Conservation (phyloP, 2,329 filamentous ascomycete genomes). For the Diaporthe longicolla region DNA sequence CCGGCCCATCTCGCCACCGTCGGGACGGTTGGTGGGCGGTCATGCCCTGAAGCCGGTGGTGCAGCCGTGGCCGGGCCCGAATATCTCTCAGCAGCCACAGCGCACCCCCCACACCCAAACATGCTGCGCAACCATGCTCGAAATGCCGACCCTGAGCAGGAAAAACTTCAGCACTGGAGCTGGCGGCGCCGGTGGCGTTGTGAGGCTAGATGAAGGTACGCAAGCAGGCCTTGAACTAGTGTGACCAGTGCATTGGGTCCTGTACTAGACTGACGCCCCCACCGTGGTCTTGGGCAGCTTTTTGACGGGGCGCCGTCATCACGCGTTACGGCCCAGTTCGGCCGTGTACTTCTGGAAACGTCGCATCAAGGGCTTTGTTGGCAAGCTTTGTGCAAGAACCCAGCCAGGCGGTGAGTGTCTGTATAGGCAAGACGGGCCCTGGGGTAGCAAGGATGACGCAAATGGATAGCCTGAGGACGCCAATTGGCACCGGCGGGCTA, state of each 20-base stretch:
- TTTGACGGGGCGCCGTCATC: constrained; percentile 17
- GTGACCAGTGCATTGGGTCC: constrained; percentile 35
- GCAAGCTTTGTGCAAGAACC: constrained; percentile 43
- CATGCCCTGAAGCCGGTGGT: constrained; percentile 1
- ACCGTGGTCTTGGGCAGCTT: constrained; percentile 21
- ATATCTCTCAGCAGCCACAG: constrained; percentile 13
- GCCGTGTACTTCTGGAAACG: constrained; percentile 32
- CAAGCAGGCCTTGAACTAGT: constrained; percentile 30
- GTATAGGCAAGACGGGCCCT: constrained; percentile 46
- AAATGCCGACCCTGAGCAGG: not conserved
- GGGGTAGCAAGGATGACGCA: constrained; percentile 50
- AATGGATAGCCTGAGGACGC: constrained; percentile 41
- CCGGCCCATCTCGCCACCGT: constrained; percentile 19
- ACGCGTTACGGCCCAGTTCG: constrained; percentile 31
- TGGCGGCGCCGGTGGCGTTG: not conserved
- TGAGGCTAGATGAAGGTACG: constrained; percentile 21
- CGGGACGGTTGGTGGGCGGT: constrained; percentile 4
- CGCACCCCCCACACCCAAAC: too few species aligned
- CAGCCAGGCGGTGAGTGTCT: constrained; percentile 51
- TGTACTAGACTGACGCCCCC: constrained; percentile 29
- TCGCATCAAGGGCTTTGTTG: constrained; percentile 37
- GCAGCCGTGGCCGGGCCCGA: not conserved
- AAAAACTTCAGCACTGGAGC: not conserved
- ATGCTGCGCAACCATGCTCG: not conserved
- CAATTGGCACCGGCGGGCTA: constrained; percentile 18